Conservation (phyloP, 2,329 filamentous ascomycete genomes). For the Exophiala alcalophila region DNA sequence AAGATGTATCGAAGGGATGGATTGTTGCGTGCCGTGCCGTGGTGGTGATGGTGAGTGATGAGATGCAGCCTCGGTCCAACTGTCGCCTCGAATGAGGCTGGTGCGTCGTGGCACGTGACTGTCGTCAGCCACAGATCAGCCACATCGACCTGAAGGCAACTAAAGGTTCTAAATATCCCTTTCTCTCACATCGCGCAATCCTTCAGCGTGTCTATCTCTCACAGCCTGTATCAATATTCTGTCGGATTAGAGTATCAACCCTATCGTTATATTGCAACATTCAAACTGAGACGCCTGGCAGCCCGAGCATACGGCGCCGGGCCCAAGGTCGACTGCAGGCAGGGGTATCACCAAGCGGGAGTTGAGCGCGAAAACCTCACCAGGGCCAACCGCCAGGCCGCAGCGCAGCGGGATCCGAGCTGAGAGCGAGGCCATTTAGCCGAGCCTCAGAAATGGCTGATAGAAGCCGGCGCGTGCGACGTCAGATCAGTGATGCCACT, state of each 20-base stretch:
- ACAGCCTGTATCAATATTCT: too few species aligned
- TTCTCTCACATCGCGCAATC: conserved; percentile 1
- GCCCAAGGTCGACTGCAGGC: too few species aligned
- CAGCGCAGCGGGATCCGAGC: conserved; percentile 13
- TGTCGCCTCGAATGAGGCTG: too few species aligned
- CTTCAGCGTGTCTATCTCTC: too few species aligned
- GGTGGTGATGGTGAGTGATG: not conserved
- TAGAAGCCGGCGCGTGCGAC: conserved; percentile 29
- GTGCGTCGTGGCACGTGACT: too few species aligned
- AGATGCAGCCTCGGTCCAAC: conserved; percentile 9
- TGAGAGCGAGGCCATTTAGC: conserved; percentile 16
- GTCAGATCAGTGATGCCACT: conserved; percentile 30
- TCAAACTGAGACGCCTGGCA: too few species aligned
- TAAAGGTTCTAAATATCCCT: too few species aligned
- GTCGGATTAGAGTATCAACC: too few species aligned
- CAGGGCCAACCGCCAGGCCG: conserved; percentile 16
- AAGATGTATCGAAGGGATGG: not conserved
- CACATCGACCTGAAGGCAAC: too few species aligned
- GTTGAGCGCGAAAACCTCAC: conserved; percentile 19
- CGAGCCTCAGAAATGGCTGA: conserved; percentile 28
- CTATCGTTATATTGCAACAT: too few species aligned
- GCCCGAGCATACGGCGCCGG: too few species aligned
- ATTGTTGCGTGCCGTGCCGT: too few species aligned
- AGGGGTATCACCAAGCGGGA: not conserved
- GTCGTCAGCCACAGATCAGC: conserved; percentile 3